These are phyloP conservation scores for Clathrus columnatus DNA, from an alignment of 768 basidiomycete genomes.

Conservation along the genomic window DNA sequence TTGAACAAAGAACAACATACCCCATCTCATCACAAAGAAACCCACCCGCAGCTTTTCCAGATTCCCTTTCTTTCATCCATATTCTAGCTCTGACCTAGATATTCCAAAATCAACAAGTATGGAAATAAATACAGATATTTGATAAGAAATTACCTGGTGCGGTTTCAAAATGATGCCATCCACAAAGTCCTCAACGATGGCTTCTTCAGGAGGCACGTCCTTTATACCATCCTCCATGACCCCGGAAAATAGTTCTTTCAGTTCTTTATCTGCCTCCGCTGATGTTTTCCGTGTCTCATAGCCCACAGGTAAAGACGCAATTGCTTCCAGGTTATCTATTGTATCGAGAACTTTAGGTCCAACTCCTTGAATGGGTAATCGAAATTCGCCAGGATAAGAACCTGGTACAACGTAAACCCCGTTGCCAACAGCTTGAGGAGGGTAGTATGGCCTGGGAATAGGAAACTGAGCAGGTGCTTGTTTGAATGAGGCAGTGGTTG, in stretches of 20 bases:
- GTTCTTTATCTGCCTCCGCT: slow-evolving; percentile 67
- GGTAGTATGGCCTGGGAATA: not conserved
- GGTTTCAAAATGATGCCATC: slow-evolving; percentile 65
- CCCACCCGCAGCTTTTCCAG: slow-evolving; percentile 71
- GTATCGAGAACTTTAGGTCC: not conserved
- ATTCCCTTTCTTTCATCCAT: slow-evolving; percentile 86
- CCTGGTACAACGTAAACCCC: too few relatives aligned
- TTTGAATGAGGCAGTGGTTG: not conserved
- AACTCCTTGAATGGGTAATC: not conserved
- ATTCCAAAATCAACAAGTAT: not conserved
- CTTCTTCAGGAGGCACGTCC: slow-evolving; percentile 51
- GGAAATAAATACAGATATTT: not conserved
- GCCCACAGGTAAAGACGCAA: not conserved
- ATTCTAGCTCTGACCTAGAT: slow-evolving; percentile 24
- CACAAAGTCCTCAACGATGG: slow-evolving; percentile 68
- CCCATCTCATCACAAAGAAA: slow-evolving; percentile 92
- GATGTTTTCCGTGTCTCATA: slow-evolving; percentile 14
- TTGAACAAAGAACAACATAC: slow-evolving; percentile 27
- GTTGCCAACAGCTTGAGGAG: too few relatives aligned
- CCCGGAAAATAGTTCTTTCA: slow-evolving; percentile 68
- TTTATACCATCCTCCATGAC: slow-evolving; percentile 44
- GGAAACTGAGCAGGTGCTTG: not conserved
- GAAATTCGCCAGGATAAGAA: not conserved
- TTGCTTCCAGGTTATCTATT: not conserved
- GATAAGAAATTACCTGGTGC: slow-evolving; percentile 73